A percentile compares a stretch with the other conserved stretches of the same genome.
phyloP scores from a whole-genome alignment of 2,329 filamentous ascomycete species.

The Pezicula carpinea region DNA sequence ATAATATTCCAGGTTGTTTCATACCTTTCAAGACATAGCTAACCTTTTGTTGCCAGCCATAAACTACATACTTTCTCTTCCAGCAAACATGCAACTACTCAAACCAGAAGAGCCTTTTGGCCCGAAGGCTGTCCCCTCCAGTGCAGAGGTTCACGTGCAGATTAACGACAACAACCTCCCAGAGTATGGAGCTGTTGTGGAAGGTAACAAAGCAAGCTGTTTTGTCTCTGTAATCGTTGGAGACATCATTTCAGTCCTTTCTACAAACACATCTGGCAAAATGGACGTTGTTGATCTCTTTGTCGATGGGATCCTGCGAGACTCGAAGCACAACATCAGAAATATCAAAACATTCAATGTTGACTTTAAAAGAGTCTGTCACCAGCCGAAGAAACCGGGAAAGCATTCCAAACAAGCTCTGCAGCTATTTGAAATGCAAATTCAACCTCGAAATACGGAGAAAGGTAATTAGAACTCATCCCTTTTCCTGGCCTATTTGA shows the following conservation, averaged over 20 bases:
- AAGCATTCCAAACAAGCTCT: not conserved
- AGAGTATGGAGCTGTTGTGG: conserved; percentile 5
- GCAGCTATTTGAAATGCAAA: conserved; percentile 8
- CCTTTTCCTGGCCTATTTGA: too few relatives aligned
- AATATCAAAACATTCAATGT: not conserved
- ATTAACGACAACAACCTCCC: not conserved
- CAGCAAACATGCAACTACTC: not conserved
- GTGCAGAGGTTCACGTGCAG: not conserved
- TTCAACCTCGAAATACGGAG: conserved; percentile 6
- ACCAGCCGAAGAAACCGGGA: conserved; percentile 2
- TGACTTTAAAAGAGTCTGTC: not conserved
- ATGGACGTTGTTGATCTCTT: conserved; percentile 19
- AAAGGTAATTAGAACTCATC: conserved; percentile 1
- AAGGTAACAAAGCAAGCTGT: conserved; percentile 9
- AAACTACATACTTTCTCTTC: not conserved
- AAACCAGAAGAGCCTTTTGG: not conserved
- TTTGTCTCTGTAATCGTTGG: conserved; percentile 13
- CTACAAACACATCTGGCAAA: conserved; percentile 2
- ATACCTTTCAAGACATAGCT: not conserved
- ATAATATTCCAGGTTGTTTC: too few relatives aligned
- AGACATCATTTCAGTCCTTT: conserved; percentile 9
- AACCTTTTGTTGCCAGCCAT: not conserved
- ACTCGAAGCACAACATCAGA: conserved; percentile 4
- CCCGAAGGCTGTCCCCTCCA: not conserved
- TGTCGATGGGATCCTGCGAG: conserved; percentile 23